Evolutionary conservation across 2,329 filamentous ascomycete genomes (phyloP), one percentile per base, ranked within the genome.

Genomic region (Furcasterigmium furcatum): DNA sequence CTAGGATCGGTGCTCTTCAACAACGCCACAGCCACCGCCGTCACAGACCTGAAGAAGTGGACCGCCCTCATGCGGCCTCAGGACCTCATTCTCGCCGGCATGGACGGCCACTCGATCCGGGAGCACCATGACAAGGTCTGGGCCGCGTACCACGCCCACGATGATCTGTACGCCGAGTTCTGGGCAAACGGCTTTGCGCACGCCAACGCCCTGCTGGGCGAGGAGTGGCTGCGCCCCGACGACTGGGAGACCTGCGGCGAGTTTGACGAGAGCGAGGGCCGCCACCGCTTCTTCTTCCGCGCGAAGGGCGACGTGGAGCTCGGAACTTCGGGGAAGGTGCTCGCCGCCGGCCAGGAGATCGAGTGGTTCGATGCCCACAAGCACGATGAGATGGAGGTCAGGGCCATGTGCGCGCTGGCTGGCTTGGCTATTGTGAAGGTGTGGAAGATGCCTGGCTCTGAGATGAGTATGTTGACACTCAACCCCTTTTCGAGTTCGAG

Each of bases 281-380:
- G 68, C 4, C 68, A 71, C 47, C 62, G 66, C 5, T 70, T 69
- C 51, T 70, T 60, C 49, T 62, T 71, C 45, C 55, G 57, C 14
- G 66, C 67, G 21, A 66, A 62, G 22, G 56, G 52, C 14, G 59
- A 67, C 19, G 53, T 71, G 25, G 45, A 46, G 5, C 52, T 67
- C 14, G 43, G 48, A 9, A 55, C 48, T 14, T 49, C 59, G 22
- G 52, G 47, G n/a, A 54, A 55, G 14, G 47, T 48, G 10, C 62
- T 70, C 32, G 44, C 50, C 34, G 43, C 55, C 18, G 66, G 62
- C 13, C 57, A 66, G 36, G 64, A 68, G 46, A 55, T 70, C 14
- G 67, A 71, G 48, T 71, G 67, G 67, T 71, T 71, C 47, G 68
- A 71, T 51, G 67, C 68, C 25, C 67, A 71, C 54, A 71, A 70